phyloP scores from a whole-genome alignment of 306 rosid genomes.

The Glycyrrhiza uralensis region DNA sequence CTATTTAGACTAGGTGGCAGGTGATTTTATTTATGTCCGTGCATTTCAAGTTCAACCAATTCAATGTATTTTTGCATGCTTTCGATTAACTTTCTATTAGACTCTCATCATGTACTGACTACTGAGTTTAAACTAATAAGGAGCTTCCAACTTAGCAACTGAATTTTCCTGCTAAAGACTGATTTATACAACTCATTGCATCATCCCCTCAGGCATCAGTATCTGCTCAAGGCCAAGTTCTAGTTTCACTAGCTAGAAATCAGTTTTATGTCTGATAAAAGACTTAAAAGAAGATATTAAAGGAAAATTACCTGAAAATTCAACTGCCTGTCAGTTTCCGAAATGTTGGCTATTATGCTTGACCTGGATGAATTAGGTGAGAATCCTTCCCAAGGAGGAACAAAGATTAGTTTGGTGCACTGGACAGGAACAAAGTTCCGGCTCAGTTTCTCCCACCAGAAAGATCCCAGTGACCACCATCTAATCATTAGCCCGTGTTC shows the following conservation, averaged over 20 bases:
- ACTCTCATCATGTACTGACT: conserved; percentile 6
- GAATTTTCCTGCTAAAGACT: conserved; percentile 17
- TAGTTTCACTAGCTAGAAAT: conserved; percentile 1
- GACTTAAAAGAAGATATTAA: background rate
- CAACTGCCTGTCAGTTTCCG: conserved; percentile 48
- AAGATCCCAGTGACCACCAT: conserved; percentile 99
- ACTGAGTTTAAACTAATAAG: conserved; percentile 5
- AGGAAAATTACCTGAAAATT: conserved; percentile 51
- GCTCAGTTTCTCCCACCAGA: conserved; percentile 97
- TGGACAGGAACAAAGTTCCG: conserved; percentile 82
- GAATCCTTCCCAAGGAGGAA: conserved; percentile 99
- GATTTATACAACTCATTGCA: conserved; percentile 9
- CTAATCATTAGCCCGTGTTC: conserved; percentile 93
- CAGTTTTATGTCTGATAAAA: background rate
- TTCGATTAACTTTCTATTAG: conserved; percentile 2
- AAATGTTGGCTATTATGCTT: conserved; percentile 85
- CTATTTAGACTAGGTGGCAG: conserved; percentile 6
- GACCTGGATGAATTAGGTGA: conserved; percentile 92
- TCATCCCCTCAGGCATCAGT: background rate
- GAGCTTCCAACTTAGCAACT: conserved; percentile 1
- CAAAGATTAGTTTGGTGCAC: conserved; percentile 88
- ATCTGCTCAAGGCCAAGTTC: background rate
- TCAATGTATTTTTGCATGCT: conserved; percentile 6
- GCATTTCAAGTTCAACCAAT: conserved; percentile 19
- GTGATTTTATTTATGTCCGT: background rate